Conservation (phyloP, 2,329 filamentous ascomycete species). For the Clarireedia hainanense region DNA sequence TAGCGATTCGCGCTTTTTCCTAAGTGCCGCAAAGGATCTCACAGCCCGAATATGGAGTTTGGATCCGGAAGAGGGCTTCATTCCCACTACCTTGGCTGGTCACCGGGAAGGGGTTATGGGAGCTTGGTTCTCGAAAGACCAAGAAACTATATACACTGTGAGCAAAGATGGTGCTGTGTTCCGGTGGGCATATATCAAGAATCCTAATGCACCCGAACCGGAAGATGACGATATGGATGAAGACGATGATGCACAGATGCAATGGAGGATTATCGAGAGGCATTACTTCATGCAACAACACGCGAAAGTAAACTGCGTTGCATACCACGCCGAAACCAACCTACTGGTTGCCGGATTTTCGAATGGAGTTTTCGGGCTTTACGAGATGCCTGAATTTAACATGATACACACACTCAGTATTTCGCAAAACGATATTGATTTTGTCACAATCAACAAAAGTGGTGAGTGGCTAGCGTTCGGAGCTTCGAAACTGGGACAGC, state of each 20-base stretch:
- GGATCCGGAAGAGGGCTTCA: slow-evolving; percentile 77
- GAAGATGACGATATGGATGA: slow-evolving; percentile 54
- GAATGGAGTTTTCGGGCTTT: slow-evolving; percentile 85
- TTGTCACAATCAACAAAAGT: slow-evolving; percentile 85
- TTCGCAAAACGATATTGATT: slow-evolving; percentile 93
- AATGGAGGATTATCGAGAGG: slow-evolving; percentile 85
- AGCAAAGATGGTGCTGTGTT: slow-evolving; percentile 98
- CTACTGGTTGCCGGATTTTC: slow-evolving; percentile 96
- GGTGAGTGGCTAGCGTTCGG: slow-evolving; percentile 98
- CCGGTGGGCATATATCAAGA: slow-evolving; percentile 74
- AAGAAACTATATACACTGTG: slow-evolving; percentile 92
- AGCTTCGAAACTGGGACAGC: slow-evolving; percentile 86
- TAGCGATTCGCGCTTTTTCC: slow-evolving; percentile 88
- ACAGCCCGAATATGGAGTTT: slow-evolving; percentile 94
- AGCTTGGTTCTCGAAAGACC: slow-evolving; percentile 95
- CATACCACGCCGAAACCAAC: slow-evolving; percentile 78
- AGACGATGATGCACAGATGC: slow-evolving; percentile 58
- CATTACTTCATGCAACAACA: slow-evolving; percentile 93
- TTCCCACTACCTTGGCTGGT: slow-evolving; percentile 80
- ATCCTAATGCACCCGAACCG: slow-evolving; percentile 44
- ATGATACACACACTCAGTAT: slow-evolving; percentile 90
- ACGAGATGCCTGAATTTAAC: slow-evolving; percentile 94
- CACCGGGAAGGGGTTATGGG: slow-evolving; percentile 84
- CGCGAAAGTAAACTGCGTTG: slow-evolving; percentile 80
- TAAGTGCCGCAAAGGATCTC: slow-evolving; percentile 85